Conservation (phyloP, 2,329 filamentous ascomycete genomes). For the Hirsutella minnesotensis region DNA sequence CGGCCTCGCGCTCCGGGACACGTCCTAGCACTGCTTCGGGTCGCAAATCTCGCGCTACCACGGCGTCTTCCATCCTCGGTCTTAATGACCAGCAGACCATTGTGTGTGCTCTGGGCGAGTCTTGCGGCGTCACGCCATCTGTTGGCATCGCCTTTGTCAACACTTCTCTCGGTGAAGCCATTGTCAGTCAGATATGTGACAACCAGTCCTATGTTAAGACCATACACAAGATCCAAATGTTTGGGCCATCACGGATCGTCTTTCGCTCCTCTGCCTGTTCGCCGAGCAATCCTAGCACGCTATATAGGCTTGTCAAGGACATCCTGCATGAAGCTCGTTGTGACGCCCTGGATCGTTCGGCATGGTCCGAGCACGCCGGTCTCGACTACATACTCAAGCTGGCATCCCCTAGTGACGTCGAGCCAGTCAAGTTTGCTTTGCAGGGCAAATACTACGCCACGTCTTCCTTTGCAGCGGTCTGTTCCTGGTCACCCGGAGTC, state of each 20-base stretch:
- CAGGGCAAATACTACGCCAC: constrained; percentile 78
- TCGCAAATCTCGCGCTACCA: constrained; percentile 29
- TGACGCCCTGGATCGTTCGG: constrained; percentile 55
- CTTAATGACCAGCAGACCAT: constrained; percentile 52
- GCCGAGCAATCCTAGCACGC: constrained; percentile 57
- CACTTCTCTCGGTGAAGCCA: constrained; percentile 69
- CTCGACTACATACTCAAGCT: constrained; percentile 67
- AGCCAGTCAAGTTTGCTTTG: constrained; percentile 67
- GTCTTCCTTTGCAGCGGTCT: constrained; percentile 75
- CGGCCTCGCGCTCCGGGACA: constrained; percentile 11
- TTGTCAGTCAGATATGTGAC: constrained; percentile 84
- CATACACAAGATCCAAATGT: constrained; percentile 73
- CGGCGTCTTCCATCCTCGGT: constrained; percentile 27
- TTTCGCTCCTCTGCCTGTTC: constrained; percentile 59
- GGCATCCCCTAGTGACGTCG: constrained; percentile 69
- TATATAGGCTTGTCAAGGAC: constrained; percentile 63
- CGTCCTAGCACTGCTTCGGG: constrained; percentile 29
- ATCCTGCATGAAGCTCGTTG: constrained; percentile 19
- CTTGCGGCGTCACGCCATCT: constrained; percentile 72
- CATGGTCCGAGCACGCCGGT: constrained; percentile 72
- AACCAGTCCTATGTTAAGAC: constrained; percentile 86
- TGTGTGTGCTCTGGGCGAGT: constrained; percentile 81
- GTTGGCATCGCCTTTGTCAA: constrained; percentile 85
- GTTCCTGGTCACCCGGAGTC: constrained; percentile 14
- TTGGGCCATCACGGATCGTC: constrained; percentile 68